phyloP scores from a whole-genome alignment of 805 yeast species.

The Lipomyces chichibuensis region DNA sequence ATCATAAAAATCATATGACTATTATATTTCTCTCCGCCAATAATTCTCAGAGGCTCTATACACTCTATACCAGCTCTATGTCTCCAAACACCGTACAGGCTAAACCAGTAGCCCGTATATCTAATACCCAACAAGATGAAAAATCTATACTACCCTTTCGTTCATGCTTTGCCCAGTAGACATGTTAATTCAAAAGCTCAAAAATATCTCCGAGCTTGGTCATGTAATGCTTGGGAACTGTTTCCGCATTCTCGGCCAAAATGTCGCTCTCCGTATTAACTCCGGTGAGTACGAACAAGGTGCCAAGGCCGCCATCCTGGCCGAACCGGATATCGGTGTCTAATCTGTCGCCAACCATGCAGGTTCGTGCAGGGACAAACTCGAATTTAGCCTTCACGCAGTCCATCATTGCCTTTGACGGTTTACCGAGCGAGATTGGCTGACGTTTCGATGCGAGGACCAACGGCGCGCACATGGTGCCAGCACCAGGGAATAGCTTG shows the following conservation, averaged over 20 bases:
- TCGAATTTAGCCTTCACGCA: slow-evolving; percentile 71
- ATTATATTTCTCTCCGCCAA: too few species aligned
- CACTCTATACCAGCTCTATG: not conserved
- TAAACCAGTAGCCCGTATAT: not conserved
- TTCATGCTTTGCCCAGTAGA: not conserved
- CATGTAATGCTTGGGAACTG: slow-evolving; percentile 69
- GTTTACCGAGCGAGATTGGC: slow-evolving; percentile 93
- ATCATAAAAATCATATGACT: too few species aligned
- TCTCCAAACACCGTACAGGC: not conserved
- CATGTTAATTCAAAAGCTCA: slow-evolving; percentile 48
- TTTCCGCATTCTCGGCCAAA: slow-evolving; percentile 45
- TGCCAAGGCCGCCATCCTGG: slow-evolving; percentile 79
- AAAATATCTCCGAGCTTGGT: slow-evolving; percentile 75
- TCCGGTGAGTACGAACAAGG: slow-evolving; percentile 87
- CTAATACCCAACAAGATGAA: not conserved
- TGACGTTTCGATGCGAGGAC: slow-evolving; percentile 74
- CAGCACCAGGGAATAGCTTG: slow-evolving; percentile 89
- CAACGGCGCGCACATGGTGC: slow-evolving; percentile 80
- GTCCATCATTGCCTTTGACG: slow-evolving; percentile 85
- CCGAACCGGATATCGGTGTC: slow-evolving; percentile 97
- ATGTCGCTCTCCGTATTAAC: slow-evolving; percentile 77
- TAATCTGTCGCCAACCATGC: slow-evolving; percentile 94
- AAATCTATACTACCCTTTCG: not conserved
- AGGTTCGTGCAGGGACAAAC: slow-evolving; percentile 58
- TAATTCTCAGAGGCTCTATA: not conserved